Percentiles rank a stretch among this genome's conserved stretches.
These are phyloP conservation scores for Ogataea pilisensis DNA, from an alignment of 805 yeast species.

Conservation along the genomic window DNA sequence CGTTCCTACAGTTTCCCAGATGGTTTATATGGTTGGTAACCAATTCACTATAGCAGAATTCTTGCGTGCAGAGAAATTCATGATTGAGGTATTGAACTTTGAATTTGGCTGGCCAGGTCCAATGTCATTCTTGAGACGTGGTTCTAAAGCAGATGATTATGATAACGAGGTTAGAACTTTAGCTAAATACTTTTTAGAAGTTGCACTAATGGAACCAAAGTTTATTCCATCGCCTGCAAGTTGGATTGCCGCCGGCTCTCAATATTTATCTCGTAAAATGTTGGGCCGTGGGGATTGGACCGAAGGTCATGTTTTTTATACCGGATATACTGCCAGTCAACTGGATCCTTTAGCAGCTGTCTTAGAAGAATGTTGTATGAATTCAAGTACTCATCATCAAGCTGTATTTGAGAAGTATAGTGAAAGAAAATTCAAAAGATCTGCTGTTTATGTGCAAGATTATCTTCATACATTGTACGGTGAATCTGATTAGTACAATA, in stretches of 20 bases:
- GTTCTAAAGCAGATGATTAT: slow-evolving; percentile 87
- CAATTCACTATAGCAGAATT: slow-evolving; percentile 74
- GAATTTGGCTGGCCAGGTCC: slow-evolving; percentile 86
- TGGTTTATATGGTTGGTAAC: slow-evolving; percentile 81
- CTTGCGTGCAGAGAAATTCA: slow-evolving; percentile 74
- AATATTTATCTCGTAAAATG: slow-evolving; percentile 73
- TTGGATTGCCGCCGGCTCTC: slow-evolving; percentile 77
- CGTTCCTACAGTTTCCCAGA: slow-evolving; percentile 81
- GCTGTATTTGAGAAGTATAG: slow-evolving; percentile 88
- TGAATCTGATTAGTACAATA: slow-evolving; percentile 11
- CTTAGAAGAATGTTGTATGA: slow-evolving; percentile 63
- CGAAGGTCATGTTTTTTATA: slow-evolving; percentile 77
- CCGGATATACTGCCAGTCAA: slow-evolving; percentile 88
- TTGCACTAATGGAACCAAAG: slow-evolving; percentile 66
- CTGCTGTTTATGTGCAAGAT: slow-evolving; percentile 74
- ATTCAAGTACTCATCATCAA: slow-evolving; percentile 59
- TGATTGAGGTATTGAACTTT: slow-evolving; percentile 67
- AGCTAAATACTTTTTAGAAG: slow-evolving; percentile 83
- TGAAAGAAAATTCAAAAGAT: slow-evolving; percentile 76
- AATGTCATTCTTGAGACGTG: slow-evolving; percentile 81
- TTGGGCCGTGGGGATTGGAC: slow-evolving; percentile 81
- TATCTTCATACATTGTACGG: slow-evolving; percentile 43
- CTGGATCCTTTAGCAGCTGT: slow-evolving; percentile 72
- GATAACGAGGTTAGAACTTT: slow-evolving; percentile 77
- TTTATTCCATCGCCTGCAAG: slow-evolving; percentile 73